Evolutionary conservation across 257 asterid species (phyloP), one percentile per base, ranked within the genome.

Genomic region (Osmanthus fragrans): DNA sequence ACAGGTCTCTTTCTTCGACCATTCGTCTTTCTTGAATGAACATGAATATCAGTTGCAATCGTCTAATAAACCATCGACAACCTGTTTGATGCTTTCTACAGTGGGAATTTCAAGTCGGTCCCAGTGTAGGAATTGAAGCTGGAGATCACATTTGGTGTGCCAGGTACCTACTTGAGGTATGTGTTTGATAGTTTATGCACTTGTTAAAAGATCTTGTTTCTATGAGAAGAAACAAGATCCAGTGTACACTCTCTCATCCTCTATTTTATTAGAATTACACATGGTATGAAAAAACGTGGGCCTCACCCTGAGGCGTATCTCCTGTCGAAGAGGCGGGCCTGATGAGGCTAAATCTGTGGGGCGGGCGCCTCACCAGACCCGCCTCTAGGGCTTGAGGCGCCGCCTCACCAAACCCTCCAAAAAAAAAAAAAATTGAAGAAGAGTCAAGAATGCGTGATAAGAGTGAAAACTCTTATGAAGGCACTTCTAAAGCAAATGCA

Each of bases 71-170:
- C 33, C 32, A 25, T 71, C 49, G 32, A 8, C n/a, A 1, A 80
- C 72, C 80, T 25, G 42, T 39, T 49, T 68, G 45, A 40, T 51
- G 49, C 37, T 81, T 86, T 68, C 49, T 82, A 82, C 87, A 95
- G 98, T 95, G 99, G 99, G 99, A 93, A 78, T 95, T 92, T 73
- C 99, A 93, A 95, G 98, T 95, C 18, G 99, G 99, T 69, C 99
- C 99, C 0, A 90, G 98, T 64, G 96, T 91, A 49, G 99, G 99
- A 70, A 95, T 95, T 45, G 99, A 93, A 84, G 99, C 94, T 39
- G 99, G 92, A 39, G 98, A 95, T 81, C 99, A 95, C 87, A 89
- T 93, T 76, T 95, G 99, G 99, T 88, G 94, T 39, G 98, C 96
- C 29, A 88, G 99, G 74, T 95, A 95, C 87, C 86, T 95, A 74